Base-by-base conservation (phyloP, 2,329 filamentous ascomycete species). In the Stachybotrys elegans region DNA sequence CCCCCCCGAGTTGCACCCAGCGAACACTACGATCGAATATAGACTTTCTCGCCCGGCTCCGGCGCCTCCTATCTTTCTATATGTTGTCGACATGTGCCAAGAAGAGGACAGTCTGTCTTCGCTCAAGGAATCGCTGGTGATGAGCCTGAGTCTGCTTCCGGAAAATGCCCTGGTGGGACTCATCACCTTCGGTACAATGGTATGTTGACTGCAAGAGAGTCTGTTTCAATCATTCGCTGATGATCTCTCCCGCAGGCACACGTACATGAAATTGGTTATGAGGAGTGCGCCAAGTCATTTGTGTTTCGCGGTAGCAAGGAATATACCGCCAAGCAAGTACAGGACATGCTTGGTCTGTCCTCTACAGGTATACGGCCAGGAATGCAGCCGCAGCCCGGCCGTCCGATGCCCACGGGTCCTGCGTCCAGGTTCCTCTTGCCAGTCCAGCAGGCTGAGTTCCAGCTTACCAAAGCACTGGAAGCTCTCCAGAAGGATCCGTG, bases 231-330 rank as follows among this genome's bases (percentile, higher is more conserved):
- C n/a, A 39, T 11, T 36, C 8, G 6, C 31, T 34, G 31, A 12
- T 16, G 31, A 34, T 3, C n/a, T 12, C 5, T 17, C n/a, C 25
- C 19, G 13, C 54, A 90, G 86, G 83, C 89, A 23, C 91, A 96
- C 79, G 89, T 98, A 16, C 93, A 98, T 63, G 93, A 98, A 69
- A 88, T 98, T 54, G 93, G 93, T 44, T 98, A 98, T 63, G 91
- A 88, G 44, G 93, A 97, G 68, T 98, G 93, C 68, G 89, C 93
- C 52, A 98, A 97, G 70, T 96, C 92, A 6, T 98, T 96, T 59
- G 93, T 98, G 34, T 98, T 98, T 77, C 83, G 92, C 45, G 93
- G 93, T 31, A 96, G 84, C 75, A 98, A 97, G 73, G 93, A 98
- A 60, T 98, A 98, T 66, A 79, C 84, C n/a, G 88, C 91, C 43